Evolutionary conservation across 768 basidiomycete species (phyloP).

Genomic region (Rhizopogon sp.): DNA sequence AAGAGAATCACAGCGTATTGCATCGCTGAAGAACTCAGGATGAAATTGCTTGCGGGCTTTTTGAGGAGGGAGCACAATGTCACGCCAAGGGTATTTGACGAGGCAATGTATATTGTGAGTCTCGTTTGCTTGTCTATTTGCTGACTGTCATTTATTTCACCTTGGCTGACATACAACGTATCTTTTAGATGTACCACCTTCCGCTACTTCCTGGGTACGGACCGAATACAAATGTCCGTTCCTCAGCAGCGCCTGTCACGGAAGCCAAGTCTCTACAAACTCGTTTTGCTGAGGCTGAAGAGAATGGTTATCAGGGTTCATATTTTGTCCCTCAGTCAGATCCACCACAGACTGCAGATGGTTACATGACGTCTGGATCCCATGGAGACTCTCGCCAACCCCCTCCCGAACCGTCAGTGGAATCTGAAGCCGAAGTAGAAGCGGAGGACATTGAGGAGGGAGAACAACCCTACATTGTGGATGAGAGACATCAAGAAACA

Average conservation of each 20-base stretch:
- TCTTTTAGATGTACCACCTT: slow-evolving; percentile 77
- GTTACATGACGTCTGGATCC: slow-evolving; percentile 55
- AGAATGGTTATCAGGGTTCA: slow-evolving; percentile 82
- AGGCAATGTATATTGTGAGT: slow-evolving; percentile 88
- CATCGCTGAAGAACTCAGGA: slow-evolving; percentile 77
- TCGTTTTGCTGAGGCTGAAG: slow-evolving; percentile 82
- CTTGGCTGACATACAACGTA: not conserved
- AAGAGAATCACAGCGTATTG: slow-evolving; percentile 88
- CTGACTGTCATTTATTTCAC: slow-evolving; percentile 1
- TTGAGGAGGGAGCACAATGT: slow-evolving; percentile 94
- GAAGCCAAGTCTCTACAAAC: slow-evolving; percentile 57
- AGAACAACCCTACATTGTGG: not conserved
- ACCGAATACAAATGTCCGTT: slow-evolving; percentile 79
- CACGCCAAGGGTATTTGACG: slow-evolving; percentile 80
- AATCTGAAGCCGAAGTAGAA: slow-evolving; percentile 10
- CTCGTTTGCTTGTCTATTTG: not conserved
- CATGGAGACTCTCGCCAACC: slow-evolving; percentile 31
- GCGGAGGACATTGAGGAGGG: slow-evolving; percentile 10
- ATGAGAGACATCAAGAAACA: slow-evolving; percentile 10
- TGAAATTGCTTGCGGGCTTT: slow-evolving; percentile 80
- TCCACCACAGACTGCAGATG: slow-evolving; percentile 34
- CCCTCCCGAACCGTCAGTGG: slow-evolving; percentile 1
- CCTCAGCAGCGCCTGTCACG: slow-evolving; percentile 55
- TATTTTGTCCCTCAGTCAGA: slow-evolving; percentile 56
- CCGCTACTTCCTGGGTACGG: slow-evolving; percentile 91